Evolutionary conservation across 1,284 basidiomycete genomes (phyloP).

Genomic region (Omphalotus olearius): DNA sequence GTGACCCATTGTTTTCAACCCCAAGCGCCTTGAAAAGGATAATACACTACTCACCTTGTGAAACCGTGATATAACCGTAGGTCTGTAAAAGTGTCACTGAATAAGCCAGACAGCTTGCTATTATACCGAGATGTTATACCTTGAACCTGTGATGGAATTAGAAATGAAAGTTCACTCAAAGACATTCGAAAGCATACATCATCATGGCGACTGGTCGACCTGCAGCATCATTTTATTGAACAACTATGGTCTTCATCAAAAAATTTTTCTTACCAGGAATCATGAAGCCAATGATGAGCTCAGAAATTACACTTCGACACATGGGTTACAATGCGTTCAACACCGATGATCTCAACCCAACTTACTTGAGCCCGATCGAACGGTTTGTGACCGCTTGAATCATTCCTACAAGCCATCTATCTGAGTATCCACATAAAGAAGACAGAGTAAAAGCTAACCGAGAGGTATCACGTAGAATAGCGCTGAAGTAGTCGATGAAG

Average conservation of each 20-base stretch:
- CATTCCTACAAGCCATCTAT: conserved; percentile 62
- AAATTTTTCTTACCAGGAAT: conserved; percentile 9
- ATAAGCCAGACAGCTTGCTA: not conserved
- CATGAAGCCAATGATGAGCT: conserved; percentile 36
- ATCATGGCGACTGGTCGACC: conserved; percentile 58
- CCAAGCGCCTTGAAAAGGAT: not conserved
- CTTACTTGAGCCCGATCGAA: conserved; percentile 49
- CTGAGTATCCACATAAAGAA: conserved; percentile 35
- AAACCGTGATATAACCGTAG: conserved; percentile 45
- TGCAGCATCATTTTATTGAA: conserved; percentile 32
- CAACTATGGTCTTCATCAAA: no score
- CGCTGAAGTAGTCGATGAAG: not conserved
- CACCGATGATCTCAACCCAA: not conserved
- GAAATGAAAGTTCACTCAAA: not conserved
- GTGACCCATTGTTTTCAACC: conserved; percentile 7
- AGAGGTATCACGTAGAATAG: conserved; percentile 13
- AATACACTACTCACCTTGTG: conserved; percentile 26
- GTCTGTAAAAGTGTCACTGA: conserved; percentile 27
- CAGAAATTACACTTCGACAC: conserved; percentile 40
- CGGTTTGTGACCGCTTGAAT: conserved; percentile 64
- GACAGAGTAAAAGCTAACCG: not conserved
- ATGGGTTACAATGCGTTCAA: not conserved
- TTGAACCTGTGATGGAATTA: conserved; percentile 4
- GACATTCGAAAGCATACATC: conserved; percentile 34
- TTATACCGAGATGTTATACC: not conserved